Evolutionary conservation across 2,329 filamentous ascomycete genomes (phyloP), one percentile per base, ranked within the genome.

Genomic region (Cordyceps farinosa): DNA sequence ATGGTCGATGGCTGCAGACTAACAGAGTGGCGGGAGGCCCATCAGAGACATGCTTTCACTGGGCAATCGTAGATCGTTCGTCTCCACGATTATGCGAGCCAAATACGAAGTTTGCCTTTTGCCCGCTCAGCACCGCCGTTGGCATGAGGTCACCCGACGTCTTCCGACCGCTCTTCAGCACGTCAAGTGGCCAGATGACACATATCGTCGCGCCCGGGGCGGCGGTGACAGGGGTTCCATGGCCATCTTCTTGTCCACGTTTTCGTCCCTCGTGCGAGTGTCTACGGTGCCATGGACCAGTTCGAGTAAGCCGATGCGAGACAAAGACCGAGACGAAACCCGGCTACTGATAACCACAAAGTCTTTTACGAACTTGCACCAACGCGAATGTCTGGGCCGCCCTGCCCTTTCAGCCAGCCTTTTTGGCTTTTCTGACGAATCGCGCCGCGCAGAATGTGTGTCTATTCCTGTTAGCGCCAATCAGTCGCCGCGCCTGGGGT

Each of bases 11-110:
- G 17, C 27, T 57, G 54, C 9, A 30, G 30, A 55, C 36, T 55
- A 32, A 29, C 29, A 30, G 10, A 5, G 42, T 44, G 27, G 15
- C 52, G 40, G n/a, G 32, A 30, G 55, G 44, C 55, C 55, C 55
- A 50, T 48, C 45, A 57, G 40, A 36, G 56, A 51, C 47, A 51
- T 53, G 48, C 47, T 40, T 40, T 50, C 36, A 59, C 40, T 36
- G 38, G 48, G 38, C n/a, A 61, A 61, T 61, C 38, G 58, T 53
- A 61, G 58, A 61, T 61, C 30, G n/a, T n/a, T 11, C 34, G 22
- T 13, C 38, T 53, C 58, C 38, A 34, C 42, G 27, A 22, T 48
- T 27, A 58, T 38, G 47, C 45, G 47, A 59, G 44, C 56, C 56
- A 50, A 42, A 42, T 59, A 50, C 56, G 56, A 40, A 51, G 27